Base-by-base conservation (phyloP, 2,329 filamentous ascomycete species). In the Scorias spongiosa region DNA sequence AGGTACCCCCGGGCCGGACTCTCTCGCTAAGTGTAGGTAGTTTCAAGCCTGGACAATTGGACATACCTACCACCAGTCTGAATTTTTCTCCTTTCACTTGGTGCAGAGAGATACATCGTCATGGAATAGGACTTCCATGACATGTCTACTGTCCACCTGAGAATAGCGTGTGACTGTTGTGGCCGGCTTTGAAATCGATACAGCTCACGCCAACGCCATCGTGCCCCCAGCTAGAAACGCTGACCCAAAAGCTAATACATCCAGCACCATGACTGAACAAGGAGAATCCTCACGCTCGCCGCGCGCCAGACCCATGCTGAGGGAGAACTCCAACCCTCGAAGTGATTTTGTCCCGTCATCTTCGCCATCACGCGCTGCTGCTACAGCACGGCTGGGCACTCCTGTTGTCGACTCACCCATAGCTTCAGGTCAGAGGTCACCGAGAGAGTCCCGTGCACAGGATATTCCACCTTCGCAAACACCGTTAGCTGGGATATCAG, bases 401-500 rank as follows among this genome's bases (percentile, higher is more conserved):
- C 56, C 58, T 30, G 45, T 57, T 28, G 44, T 41, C 30, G 53
- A 49, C 12, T 54, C 55, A 20, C 54, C 51, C 20, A 48, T 43
- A 34, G 44, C 46, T 26, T 43, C 14, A 5, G 14, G 11, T 17
- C 14, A 40, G 38, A 46, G 38, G 44, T 44, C 34, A 44, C 50
- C 37, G 43, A 45, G 42, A 46, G 48, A 46, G 20, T 42, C 28
- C 37, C 41, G 42, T 37, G 29, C 20, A 12, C 39, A 40, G 32
- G 8, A 10, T 11, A 11, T 17, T 14, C 28, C 18, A 18, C 8
- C 56, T 54, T 56, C 57, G 50, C 63, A 77, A 45, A 72, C 78
- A 34, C 80, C 84, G 32, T 71, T 93, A 76, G 46, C 72, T 74
- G 43, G 76, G 63, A 47, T 68, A 66, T 50, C 63, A 63, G 44